Evolutionary conservation across 805 yeast species (phyloP), one percentile per base, ranked within the genome.

Genomic region (Brettanomyces anomalus): DNA sequence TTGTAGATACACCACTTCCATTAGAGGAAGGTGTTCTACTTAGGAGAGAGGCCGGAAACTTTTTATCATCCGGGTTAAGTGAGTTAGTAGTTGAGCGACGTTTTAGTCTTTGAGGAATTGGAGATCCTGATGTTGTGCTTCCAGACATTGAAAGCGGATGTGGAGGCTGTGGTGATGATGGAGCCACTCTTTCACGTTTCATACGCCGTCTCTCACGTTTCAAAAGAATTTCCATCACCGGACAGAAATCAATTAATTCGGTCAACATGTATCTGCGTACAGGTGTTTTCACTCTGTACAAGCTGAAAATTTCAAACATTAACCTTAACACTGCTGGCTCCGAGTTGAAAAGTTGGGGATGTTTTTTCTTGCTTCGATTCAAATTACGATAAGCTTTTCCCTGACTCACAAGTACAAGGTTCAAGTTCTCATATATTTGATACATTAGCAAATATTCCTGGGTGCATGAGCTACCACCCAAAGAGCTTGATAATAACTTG

Each of bases 181-280:
- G 18, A 16, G n/a, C 20, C 7, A 18, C 20, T 14, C 21, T 3
- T 20, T 35, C 37, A 24, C 28, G 28, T 20, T 35, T 35, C 18
- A 35, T 35, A 14, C 20, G 17, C 11, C 21, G 18, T 18, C 72
- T 61, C 43, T 74, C 77, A 40, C 69, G 62, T 53, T 65, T 69
- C 31, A 76, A 66, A 40, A 79, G 49, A 11, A 60, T 60, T 46
- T 79, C 85, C 56, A 82, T 61, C 36, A 78, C 64, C 28, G 65
- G 65, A 11, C 71, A 66, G 48, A 73, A 72, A 42, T 76, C 73
- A 49, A 85, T 76, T 42, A 83, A 62, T 36, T 80, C 89, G 52
- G 81, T 72, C 14, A 87, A 64, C 13, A 61, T 39, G 53, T 79
- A 81, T 48, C 76, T 70, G 32, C 95, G 65, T 16, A 76, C 77